Conservation (phyloP, 2,329 filamentous ascomycete genomes). For the Teratosphaeria epicoccoides region DNA sequence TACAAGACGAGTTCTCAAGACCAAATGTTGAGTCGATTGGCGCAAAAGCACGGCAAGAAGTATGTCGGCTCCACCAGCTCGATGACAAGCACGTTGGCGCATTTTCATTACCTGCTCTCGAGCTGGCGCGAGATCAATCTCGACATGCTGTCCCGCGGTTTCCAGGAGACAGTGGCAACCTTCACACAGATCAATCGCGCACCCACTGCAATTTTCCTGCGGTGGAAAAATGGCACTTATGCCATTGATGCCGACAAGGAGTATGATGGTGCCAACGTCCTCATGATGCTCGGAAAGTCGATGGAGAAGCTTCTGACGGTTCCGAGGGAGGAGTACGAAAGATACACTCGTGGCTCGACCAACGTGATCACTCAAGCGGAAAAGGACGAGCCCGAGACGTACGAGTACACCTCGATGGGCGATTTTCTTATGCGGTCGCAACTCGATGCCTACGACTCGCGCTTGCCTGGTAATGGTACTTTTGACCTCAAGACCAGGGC, state of each 20-base stretch:
- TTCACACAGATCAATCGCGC: conserved; percentile 65
- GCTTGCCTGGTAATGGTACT: conserved; percentile 81
- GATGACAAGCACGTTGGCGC: conserved; percentile 77
- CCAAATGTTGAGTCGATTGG: conserved; percentile 55
- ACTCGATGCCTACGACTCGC: conserved; percentile 76
- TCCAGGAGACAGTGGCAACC: conserved; percentile 45
- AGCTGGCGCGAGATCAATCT: conserved; percentile 65
- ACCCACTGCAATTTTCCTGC: conserved; percentile 71
- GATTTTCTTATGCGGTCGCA: conserved; percentile 94
- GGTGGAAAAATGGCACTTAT: conserved; percentile 74
- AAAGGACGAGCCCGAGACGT: conserved; percentile 62
- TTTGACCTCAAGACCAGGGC: conserved; percentile 95
- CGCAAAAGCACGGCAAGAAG: conserved; percentile 56
- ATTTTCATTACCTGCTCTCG: conserved; percentile 89
- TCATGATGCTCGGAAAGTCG: conserved; percentile 87
- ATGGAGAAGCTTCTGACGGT: conserved; percentile 93
- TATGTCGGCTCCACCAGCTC: conserved; percentile 95
- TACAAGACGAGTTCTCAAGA: conserved; percentile 93
- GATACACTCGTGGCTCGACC: conserved; percentile 60
- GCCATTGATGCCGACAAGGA: conserved; percentile 95
- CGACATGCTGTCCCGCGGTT: conserved; percentile 54
- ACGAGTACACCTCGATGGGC: conserved; percentile 75
- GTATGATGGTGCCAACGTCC: conserved; percentile 70
- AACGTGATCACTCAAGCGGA: conserved; percentile 62
- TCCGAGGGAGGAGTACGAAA: conserved; percentile 71